Evolutionary conservation across 164 flowering plant genomes (phyloP).

Genomic region (Vitis rotundifolia): DNA sequence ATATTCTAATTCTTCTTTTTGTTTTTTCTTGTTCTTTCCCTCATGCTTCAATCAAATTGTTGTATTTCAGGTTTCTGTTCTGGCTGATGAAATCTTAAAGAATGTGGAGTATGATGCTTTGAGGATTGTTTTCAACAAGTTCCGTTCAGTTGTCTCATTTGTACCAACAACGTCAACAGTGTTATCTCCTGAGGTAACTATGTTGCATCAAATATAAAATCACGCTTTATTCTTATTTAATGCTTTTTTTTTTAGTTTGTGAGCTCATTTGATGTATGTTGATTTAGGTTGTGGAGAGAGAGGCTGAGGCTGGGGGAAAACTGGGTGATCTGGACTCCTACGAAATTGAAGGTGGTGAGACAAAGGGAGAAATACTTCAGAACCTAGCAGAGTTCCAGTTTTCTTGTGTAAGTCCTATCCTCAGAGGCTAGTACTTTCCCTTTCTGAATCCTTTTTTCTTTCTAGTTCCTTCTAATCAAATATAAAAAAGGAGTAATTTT

Average conservation of each 20-base stretch:
- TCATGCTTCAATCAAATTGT: background rate
- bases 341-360: constrained; percentile 93
- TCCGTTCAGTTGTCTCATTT: constrained; percentile 79
- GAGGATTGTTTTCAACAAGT: constrained; percentile 84
- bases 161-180: constrained; percentile 77
- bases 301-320: constrained; percentile 84
- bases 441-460: background rate
- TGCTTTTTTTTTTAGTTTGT: background rate
- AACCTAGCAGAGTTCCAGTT: constrained; percentile 92
- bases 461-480: background rate
- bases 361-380: constrained; percentile 84
- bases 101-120: constrained; percentile 92
- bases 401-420: constrained; percentile 73
- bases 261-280: constrained; percentile 1
- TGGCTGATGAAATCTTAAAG: constrained; percentile 95
- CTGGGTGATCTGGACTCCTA: constrained; percentile 82
- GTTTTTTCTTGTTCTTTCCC: background rate
- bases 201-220: background rate
- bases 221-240: background rate
- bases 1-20: background rate
- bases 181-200: constrained; percentile 84
- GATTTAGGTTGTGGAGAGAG: constrained; percentile 75
- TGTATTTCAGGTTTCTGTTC: constrained; percentile 71
- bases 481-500: too few species aligned
- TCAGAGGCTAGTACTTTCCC: background rate